Evolutionary conservation across 805 yeast species (phyloP).

Genomic region (Yarrowia sp.): DNA sequence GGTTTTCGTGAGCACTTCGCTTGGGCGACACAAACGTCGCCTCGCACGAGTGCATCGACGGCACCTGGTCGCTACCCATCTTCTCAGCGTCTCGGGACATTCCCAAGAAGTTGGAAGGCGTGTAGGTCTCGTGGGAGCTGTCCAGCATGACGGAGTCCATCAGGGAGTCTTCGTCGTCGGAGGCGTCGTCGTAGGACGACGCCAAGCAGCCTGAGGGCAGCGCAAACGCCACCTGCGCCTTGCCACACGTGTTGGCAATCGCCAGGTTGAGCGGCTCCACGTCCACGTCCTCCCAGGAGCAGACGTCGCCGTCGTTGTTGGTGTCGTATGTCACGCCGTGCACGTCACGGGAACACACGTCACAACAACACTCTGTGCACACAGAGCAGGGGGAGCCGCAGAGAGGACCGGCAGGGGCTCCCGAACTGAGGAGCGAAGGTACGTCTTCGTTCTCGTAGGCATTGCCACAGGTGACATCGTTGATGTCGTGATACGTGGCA

Average conservation of each 20-base stretch:
- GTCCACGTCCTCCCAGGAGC: constrained; percentile 35
- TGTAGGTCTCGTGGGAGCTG: constrained; percentile 36
- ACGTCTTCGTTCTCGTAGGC: neutral
- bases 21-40: constrained; percentile 29
- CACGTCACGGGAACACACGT: neutral
- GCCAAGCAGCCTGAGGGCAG: constrained; percentile 16
- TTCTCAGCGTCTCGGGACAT: constrained; percentile 35
- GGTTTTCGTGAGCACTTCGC: constrained; percentile 19
- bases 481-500: too few relatives aligned
- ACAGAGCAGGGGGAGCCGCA: constrained; percentile 31
- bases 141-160: constrained; percentile 34
- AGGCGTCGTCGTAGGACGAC: constrained; percentile 4
- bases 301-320: neutral
- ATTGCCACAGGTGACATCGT: too few relatives aligned
- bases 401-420: neutral
- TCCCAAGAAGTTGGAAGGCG: constrained; percentile 32
- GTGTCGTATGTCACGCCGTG: neutral
- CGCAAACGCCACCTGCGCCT: constrained; percentile 29
- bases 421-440: neutral
- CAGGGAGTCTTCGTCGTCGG: constrained; percentile 23
- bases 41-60: constrained; percentile 21
- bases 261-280: constrained; percentile 36
- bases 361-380: constrained; percentile 28
- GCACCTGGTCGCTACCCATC: constrained; percentile 29
- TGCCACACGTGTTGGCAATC: constrained; percentile 32